These are phyloP conservation scores for Volvox reticuliferus DNA, from an alignment of 139 green algal genomes.

Conservation along the genomic window DNA sequence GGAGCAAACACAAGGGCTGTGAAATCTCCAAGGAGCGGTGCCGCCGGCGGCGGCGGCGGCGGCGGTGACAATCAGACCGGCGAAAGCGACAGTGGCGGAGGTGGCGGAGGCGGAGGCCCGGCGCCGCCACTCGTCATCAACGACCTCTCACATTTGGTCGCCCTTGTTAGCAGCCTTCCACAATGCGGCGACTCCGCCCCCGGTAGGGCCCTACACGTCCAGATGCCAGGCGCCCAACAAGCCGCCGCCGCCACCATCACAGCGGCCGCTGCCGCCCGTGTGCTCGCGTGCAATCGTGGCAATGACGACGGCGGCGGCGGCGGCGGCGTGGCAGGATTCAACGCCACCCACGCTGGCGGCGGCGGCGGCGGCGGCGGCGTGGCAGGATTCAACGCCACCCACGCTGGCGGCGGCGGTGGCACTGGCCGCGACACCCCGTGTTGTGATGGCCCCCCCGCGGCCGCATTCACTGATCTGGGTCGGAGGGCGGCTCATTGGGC, in stretches of 20 bases:
- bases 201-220: neutral
- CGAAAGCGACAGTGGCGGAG: neutral
- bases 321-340: neutral
- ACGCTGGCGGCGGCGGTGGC: neutral
- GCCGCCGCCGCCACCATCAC: neutral
- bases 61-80: neutral
- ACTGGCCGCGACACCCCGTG: neutral
- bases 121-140: conserved; percentile 2
- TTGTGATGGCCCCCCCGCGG: neutral
- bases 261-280: neutral
- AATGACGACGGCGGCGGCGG: neutral
- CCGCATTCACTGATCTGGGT: neutral
- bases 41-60: neutral
- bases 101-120: neutral
- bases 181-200: neutral
- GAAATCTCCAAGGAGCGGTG: neutral
- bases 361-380: neutral
- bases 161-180: neutral
- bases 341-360: neutral
- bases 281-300: no score
- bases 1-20: neutral
- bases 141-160: conserved; percentile 1
- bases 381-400: neutral
- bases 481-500: neutral
- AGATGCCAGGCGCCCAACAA: no score